Evolutionary conservation across 148 eudicot species (phyloP), one percentile per base, ranked within the genome.

Genomic region (Heliamphora exappendiculata): DNA sequence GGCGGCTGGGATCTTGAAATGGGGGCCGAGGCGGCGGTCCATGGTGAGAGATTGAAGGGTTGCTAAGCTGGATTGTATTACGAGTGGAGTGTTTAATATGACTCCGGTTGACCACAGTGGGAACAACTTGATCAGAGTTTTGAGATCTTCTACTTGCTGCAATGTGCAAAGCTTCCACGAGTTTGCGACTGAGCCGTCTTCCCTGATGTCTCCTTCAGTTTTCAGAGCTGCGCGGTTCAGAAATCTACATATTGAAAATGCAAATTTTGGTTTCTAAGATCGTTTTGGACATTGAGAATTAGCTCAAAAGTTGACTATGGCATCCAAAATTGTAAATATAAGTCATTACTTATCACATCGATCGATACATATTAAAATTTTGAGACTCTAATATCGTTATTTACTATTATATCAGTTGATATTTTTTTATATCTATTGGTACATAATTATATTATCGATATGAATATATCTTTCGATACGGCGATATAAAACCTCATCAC

Each of bases 61-160:
- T 0, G 82, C 72, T 31, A 91, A 66, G 77, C 88, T 82, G 13
- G 62, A 11, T 19, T 78, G 85, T 31, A 86, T 81, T 10, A 79
- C 87, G 0, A 88, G 53, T 13, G 84, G 86, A 29, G 87, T 87
- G 82, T 85, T 66, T 57, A 89, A 44, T 26, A 88, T 64, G 9
- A 93, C 79, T 28, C 90, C 87, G n/a, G 86, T 85, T 13, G 93
- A 85, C 93, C 98, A 93, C 16, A 91, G 69, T 44, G 98, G 98
- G 28, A 84, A 16, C 11, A 93, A 60, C 80, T 76, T 87, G 36
- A 91, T 77, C 8, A 64, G 5, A 42, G 26, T 36, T 36, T 64
- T 64, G 0, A 64, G 45, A 34, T 82, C 82, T 71, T 84, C 87
- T 31, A 84, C 80, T 82, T 86, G 82, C 60, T 80, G 76, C 10